Base-by-base conservation (phyloP, 192 early-diverging fungal species). In the Rhizophagus prolifer region DNA sequence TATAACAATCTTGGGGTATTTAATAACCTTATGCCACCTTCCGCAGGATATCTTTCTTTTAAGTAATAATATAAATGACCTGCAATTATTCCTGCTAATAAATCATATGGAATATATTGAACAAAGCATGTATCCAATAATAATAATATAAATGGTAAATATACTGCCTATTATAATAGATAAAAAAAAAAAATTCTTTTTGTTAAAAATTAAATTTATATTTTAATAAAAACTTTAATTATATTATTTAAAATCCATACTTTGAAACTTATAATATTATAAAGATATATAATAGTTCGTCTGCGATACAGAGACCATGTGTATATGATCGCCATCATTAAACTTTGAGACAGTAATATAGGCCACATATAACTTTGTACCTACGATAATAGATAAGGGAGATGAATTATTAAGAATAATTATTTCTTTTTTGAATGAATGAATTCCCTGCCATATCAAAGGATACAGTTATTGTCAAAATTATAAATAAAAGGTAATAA, bases 41-140 rank as follows among this genome's bases (percentile, higher is more conserved):
- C n/a, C n/a, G n/a, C n/a, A n/a, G n/a, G n/a, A n/a, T n/a, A n/a
- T n/a, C n/a, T 86, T 21, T 85, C 81, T 23, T 89, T 86, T 31
- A 94, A 79, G 75, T 92, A 94, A 82, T 91, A 90, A 84, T 93
- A 94, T 13, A 92, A 34, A 66, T 92, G 90, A 1, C 88, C 91
- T 0, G 91, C 86, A 16, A 83, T 82, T 70, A 90, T 88, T 0
- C 95, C 95, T 19, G 87, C 81, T n/a, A 92, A 46, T 76, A 89
- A 87, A 16, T 60, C 74, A 67, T 84, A 83, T 5, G 91, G 88
- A 8, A 83, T 69, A 82, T 60, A 75, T 81, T 23, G 2, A 91
- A 64, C 30, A 85, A n/a, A n/a, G n/a, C n/a, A n/a, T n/a, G n/a
- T 89, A 62, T 88, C 88, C 75, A 86, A 78, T 8, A 79, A 86